Evolutionary conservation across 2,329 filamentous ascomycete species (phyloP).

Genomic region (Aspergillus sp.): DNA sequence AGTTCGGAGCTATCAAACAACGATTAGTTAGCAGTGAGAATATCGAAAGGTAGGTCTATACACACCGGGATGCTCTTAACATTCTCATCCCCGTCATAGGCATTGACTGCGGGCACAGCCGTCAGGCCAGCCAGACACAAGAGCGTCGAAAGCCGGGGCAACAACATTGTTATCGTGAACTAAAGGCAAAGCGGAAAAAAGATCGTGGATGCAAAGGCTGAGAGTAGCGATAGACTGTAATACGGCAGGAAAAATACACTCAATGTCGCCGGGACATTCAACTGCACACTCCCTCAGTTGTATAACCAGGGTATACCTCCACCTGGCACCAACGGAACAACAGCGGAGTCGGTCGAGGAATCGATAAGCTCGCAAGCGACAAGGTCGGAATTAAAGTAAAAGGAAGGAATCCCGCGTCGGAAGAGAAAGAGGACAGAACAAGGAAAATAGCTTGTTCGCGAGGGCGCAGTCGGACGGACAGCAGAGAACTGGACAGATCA

Average conservation of each 20-base stretch:
- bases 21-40: slow-evolving; percentile 10
- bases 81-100: slow-evolving; percentile 52
- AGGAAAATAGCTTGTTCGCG: neutral
- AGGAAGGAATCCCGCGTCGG: slow-evolving; percentile 7
- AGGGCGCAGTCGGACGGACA: slow-evolving; percentile 1
- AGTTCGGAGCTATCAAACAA: slow-evolving; percentile 68
- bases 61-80: slow-evolving; percentile 67
- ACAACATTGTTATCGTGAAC: slow-evolving; percentile 28
- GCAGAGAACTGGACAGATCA: slow-evolving; percentile 18
- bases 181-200: neutral
- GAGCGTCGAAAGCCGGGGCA: slow-evolving; percentile 34
- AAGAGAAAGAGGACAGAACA: slow-evolving; percentile 1
- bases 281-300: neutral
- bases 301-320: slow-evolving; percentile 2
- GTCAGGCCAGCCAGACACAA: slow-evolving; percentile 37
- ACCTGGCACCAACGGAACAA: slow-evolving; percentile 38
- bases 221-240: slow-evolving; percentile 8
- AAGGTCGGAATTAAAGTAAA: slow-evolving; percentile 8
- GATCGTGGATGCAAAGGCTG: neutral
- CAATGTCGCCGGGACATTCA: slow-evolving; percentile 44
- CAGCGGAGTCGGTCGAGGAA: slow-evolving; percentile 6
- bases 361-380: neutral
- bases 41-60: slow-evolving; percentile 13
- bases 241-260: neutral
- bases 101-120: slow-evolving; percentile 30